Evolutionary conservation across 1,284 basidiomycete species (phyloP).

Genomic region (Hortiboletus rubellus): DNA sequence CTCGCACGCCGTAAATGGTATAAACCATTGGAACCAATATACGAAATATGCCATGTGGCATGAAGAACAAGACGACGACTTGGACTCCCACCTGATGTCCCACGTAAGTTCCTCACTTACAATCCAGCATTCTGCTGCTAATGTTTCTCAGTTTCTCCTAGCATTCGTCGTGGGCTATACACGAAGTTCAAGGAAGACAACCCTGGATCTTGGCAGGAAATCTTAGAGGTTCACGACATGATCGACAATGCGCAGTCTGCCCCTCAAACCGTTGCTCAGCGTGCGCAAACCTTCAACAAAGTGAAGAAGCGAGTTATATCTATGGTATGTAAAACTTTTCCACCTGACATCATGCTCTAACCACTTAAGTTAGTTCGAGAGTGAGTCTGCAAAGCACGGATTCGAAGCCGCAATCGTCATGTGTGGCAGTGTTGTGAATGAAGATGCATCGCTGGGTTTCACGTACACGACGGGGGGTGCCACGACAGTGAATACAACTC

Average conservation of each 20-base stretch:
- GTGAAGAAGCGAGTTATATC: not conserved
- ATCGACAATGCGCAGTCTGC: not conserved
- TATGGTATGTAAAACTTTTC: not conserved
- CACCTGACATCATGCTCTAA: not conserved
- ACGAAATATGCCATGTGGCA: not conserved
- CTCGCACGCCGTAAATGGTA: not conserved
- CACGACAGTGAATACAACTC: not conserved
- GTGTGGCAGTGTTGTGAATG: constrained; percentile 13
- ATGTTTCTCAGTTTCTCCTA: not conserved
- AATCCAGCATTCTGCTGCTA: not conserved
- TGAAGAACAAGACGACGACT: not conserved
- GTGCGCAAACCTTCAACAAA: not conserved
- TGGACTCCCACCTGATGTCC: not conserved
- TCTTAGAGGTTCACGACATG: not conserved
- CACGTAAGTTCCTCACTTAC: too few species aligned
- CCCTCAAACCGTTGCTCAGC: not conserved
- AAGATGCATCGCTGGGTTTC: constrained; percentile 4
- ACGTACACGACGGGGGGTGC: not conserved
- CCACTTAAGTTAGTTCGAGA: not conserved
- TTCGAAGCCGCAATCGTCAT: constrained; percentile 12
- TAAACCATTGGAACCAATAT: constrained; percentile 2
- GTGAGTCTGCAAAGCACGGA: not conserved
- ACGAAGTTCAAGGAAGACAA: constrained; percentile 2
- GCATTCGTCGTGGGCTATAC: not conserved
- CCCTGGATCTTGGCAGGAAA: not conserved